Conservation (phyloP, 2,329 filamentous ascomycete genomes). For the Aspergillus spinulosporus region DNA sequence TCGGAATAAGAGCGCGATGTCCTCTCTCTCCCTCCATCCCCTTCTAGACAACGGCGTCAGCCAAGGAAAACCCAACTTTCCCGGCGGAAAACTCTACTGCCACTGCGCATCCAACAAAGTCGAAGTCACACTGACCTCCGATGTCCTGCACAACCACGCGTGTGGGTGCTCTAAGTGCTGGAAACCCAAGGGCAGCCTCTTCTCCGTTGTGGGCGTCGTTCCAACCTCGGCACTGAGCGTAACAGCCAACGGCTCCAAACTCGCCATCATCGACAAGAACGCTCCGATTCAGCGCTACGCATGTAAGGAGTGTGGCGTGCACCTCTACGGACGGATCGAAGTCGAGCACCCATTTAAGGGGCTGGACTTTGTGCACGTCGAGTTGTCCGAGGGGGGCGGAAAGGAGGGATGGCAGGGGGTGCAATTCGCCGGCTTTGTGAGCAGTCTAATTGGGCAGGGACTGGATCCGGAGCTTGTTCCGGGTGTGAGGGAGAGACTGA, state of each 20-base stretch:
- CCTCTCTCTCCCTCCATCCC: conserved; percentile 57
- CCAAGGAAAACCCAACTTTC: conserved; percentile 56
- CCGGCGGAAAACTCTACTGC: conserved; percentile 64
- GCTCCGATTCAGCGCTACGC: conserved; percentile 63
- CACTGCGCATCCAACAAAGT: conserved; percentile 59
- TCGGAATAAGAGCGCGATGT: too few species aligned
- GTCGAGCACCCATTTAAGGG: conserved; percentile 66
- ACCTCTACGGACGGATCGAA: conserved; percentile 66
- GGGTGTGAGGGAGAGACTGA: conserved; percentile 56
- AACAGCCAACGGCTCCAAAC: conserved; percentile 59
- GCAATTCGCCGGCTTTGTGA: conserved; percentile 67
- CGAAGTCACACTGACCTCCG: conserved; percentile 57
- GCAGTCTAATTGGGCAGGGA: conserved; percentile 68
- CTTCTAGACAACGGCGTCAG: conserved; percentile 62
- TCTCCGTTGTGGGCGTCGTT: conserved; percentile 64
- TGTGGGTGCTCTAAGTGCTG: conserved; percentile 73
- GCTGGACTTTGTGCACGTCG: conserved; percentile 67
- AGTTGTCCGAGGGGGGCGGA: conserved; percentile 63
- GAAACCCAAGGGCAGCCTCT: conserved; percentile 65
- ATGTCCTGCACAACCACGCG: conserved; percentile 68
- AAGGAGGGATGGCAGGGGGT: conserved; percentile 69
- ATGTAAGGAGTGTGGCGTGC: conserved; percentile 61
- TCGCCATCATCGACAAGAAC: conserved; percentile 55
- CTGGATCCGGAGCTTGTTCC: conserved; percentile 58
- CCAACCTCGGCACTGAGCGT: conserved; percentile 57